phyloP scores from a whole-genome alignment of 208 protist genomes.

The Lotmaria passim region DNA sequence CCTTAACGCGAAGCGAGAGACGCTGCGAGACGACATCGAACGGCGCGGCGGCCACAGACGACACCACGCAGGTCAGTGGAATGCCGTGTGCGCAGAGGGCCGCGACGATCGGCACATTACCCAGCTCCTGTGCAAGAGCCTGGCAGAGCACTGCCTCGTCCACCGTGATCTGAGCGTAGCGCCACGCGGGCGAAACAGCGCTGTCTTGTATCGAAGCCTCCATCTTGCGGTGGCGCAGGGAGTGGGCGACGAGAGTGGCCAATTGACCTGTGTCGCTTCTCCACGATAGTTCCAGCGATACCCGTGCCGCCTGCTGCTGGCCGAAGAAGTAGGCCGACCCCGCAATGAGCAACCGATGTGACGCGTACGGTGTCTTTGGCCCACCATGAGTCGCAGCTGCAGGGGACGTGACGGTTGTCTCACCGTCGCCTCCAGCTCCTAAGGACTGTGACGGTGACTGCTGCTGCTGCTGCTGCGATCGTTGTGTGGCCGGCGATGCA shows the following conservation, averaged over 20 bases:
- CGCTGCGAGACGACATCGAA: conserved; percentile 36
- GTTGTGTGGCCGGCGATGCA: not conserved
- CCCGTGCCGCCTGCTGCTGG: not conserved
- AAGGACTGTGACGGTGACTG: no score
- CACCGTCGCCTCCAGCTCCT: no score
- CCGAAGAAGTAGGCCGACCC: conserved; percentile 21
- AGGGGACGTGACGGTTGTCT: no score
- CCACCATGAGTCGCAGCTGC: not conserved
- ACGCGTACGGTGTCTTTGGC: not conserved
- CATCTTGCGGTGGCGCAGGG: conserved; percentile 15
- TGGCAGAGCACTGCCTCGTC: conserved; percentile 18
- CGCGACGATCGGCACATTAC: conserved; percentile 51
- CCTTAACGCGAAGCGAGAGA: conserved; percentile 37
- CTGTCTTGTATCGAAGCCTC: conserved; percentile 53
- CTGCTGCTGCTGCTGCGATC: not conserved
- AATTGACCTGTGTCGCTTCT: conserved; percentile 5
- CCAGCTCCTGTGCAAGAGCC: conserved; percentile 42
- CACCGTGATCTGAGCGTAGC: conserved; percentile 30
- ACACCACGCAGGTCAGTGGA: conserved; percentile 41
- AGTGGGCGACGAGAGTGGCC: conserved; percentile 22
- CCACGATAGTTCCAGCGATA: conserved; percentile 29
- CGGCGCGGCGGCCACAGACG: conserved; percentile 46
- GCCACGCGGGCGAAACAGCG: conserved; percentile 23
- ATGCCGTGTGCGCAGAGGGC: conserved; percentile 56
- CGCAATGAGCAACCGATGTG: conserved; percentile 12